Percentiles rank a stretch among this genome's conserved stretches.
Conservation (phyloP, 768 basidiomycete species). For the Tylopilus intermedius region DNA sequence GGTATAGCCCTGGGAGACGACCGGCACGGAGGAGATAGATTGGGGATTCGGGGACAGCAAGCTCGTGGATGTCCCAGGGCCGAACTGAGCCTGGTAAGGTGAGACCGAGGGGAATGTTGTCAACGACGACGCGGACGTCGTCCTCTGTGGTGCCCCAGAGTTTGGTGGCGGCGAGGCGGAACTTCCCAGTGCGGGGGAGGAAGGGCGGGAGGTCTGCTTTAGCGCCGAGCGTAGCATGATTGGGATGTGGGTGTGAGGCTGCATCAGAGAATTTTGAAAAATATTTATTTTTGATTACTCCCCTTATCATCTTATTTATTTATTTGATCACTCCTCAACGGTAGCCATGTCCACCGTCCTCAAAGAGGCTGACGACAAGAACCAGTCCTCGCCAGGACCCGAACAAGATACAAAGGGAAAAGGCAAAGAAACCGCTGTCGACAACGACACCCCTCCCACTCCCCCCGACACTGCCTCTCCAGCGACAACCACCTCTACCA, state of each 20-base stretch:
- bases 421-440: background rate
- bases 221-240: conserved; percentile 48
- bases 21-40: conserved; percentile 13
- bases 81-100: conserved; percentile 14
- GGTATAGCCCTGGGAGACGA: conserved; percentile 33
- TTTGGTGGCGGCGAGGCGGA: conserved; percentile 25
- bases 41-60: conserved; percentile 16
- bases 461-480: conserved; percentile 5
- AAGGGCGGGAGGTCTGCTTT: conserved; percentile 37
- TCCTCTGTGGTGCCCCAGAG: conserved; percentile 12
- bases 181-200: conserved; percentile 12
- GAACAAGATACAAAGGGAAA: conserved; percentile 5
- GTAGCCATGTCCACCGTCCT: conserved; percentile 14
- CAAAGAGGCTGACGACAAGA: background rate
- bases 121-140: conserved; percentile 18
- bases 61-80: conserved; percentile 11
- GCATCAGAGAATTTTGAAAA: conserved; percentile 1
- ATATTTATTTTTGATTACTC: conserved; percentile 5
- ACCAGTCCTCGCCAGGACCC: background rate
- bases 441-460: conserved; percentile 1
- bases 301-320: background rate
- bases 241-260: conserved; percentile 6
- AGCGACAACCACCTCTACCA: conserved; percentile 10
- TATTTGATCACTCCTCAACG: background rate
- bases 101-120: conserved; percentile 19